Evolutionary conservation across 2,329 filamentous ascomycete genomes (phyloP), one percentile per base, ranked within the genome.

Genomic region (Fonsecaea nubica): DNA sequence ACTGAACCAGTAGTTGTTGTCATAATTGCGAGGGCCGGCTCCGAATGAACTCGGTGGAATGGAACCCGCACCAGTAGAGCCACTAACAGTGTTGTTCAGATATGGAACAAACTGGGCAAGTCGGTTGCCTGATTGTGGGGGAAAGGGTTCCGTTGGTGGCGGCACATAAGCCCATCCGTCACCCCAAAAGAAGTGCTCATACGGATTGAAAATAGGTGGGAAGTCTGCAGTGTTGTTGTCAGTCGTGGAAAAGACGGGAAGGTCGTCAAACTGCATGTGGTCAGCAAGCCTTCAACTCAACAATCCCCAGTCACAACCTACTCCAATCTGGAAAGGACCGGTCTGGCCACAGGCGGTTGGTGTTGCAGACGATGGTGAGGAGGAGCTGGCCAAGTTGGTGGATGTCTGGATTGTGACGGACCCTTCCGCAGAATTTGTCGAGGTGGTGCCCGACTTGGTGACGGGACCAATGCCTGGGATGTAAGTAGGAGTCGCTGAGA

Each of bases 181-280:
- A 50, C 81, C 81, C 74, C 83, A 85, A 72, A 80, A 80, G 56
- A 85, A 77, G 71, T 85, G 82, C 62, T 83, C 79, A 69, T 84
- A 84, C 1, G 83, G 83, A 62, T 79, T 81, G 69, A 76, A 79
- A 64, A 85, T 76, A 52, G 80, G 79, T 9, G 80, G 78, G 55
- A 70, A 74, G 5, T 63, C 35, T n/a, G 71, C 58, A n/a, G 72
- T 74, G 7, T 75, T 75, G 53, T 75, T 75, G 58, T 75, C 71
- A 45, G 69, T 59, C 12, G 63, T 64, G 7, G 68, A 69, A 36
- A 60, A 72, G 32, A 62, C 32, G 25, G 75, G 74, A 36, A 75
- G 68, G 54, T 75, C 70, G 62, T 76, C 74, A 58, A 76, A 76
- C 72, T 75, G 58, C 18, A 45, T 2, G 45, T 40, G 13, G 59